These are phyloP conservation scores for Marasmius oreades DNA, from an alignment of 1,284 basidiomycete genomes.

Conservation along the genomic window DNA sequence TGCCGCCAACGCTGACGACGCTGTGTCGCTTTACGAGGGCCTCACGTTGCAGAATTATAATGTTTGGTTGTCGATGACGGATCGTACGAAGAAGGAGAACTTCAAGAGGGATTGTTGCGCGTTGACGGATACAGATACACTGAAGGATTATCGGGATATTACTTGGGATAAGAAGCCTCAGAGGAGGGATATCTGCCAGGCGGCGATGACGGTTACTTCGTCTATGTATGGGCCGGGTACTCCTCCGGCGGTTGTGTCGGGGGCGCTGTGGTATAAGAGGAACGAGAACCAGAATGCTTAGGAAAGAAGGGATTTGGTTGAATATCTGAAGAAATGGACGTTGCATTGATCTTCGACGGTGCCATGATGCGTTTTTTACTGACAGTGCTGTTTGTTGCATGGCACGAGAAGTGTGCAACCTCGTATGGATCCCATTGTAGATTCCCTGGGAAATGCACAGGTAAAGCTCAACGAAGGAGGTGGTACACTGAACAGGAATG, in stretches of 20 bases:
- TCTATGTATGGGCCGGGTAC: not conserved
- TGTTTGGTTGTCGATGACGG: not conserved
- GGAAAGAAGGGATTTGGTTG: not conserved
- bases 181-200: not conserved
- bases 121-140: not conserved
- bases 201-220: not conserved
- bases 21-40: not conserved
- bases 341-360: too few relatives aligned
- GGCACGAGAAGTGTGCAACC: too few relatives aligned
- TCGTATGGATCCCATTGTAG: too few relatives aligned
- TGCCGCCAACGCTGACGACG: not conserved
- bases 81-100: not conserved
- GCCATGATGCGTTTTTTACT: too few relatives aligned
- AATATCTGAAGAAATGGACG: too few relatives aligned
- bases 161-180: not conserved
- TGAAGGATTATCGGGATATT: not conserved
- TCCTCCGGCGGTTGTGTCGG: not conserved
- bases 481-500: too few relatives aligned
- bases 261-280: not conserved
- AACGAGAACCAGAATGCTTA: not conserved
- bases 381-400: too few relatives aligned
- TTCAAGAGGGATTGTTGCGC: not conserved
- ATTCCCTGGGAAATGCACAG: too few relatives aligned
- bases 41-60: not conserved
- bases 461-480: too few relatives aligned